Evolutionary conservation across 495 filamentous ascomycete genomes (phyloP).

Genomic region (Hypomontagnella submonticulosa): DNA sequence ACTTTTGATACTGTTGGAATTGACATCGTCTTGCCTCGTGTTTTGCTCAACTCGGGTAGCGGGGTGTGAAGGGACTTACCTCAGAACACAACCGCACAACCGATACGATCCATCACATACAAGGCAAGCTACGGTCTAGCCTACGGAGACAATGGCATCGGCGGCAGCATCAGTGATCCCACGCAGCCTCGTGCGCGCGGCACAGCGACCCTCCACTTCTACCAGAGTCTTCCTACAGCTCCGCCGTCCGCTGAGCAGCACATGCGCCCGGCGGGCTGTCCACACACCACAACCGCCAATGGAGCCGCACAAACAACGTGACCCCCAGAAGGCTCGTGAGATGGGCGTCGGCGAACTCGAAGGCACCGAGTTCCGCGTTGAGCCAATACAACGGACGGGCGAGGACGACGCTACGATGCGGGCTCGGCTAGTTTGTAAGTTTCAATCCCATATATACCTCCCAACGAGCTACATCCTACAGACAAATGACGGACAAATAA

Average conservation of each 20-base stretch:
- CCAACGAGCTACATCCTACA: no score
- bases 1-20: conserved; percentile 8
- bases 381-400: conserved; percentile 82
- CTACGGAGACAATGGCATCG: conserved; percentile 36
- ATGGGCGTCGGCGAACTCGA: conserved; percentile 92
- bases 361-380: conserved; percentile 86
- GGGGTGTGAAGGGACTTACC: neutral
- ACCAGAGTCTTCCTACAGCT: conserved; percentile 5
- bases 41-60: neutral
- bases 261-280: conserved; percentile 32
- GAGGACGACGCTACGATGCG: conserved; percentile 87
- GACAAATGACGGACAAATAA: no score
- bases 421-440: conserved; percentile 89
- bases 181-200: conserved; percentile 38
- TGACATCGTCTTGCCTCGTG: neutral
- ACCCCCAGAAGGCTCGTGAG: conserved; percentile 61
- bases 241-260: conserved; percentile 37
- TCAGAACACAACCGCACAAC: neutral
- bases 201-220: conserved; percentile 16
- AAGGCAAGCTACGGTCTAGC: neutral
- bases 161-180: conserved; percentile 30
- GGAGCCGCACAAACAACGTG: conserved; percentile 44
- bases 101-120: neutral
- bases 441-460: no score
- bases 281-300: conserved; percentile 33